phyloP scores from a whole-genome alignment of 129 eudicot genomes.

The Lonicera japonica region DNA sequence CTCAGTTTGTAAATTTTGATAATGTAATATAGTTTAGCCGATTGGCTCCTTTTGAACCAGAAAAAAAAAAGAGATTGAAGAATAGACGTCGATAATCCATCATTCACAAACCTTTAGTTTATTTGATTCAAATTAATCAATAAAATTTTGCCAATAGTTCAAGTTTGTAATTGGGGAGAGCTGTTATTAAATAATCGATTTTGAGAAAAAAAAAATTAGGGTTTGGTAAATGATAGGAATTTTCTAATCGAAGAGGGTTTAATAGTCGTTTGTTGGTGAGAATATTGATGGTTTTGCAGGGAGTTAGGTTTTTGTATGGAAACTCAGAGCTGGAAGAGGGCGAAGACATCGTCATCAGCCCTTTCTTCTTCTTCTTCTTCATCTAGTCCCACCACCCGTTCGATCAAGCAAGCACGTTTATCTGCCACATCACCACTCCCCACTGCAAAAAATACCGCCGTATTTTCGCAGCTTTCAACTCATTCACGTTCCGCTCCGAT shows the following conservation, averaged over 20 bases:
- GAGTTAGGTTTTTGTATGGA: constrained; percentile 91
- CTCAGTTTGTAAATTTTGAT: too few species aligned
- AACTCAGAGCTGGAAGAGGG: constrained; percentile 99
- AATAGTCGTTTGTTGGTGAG: constrained; percentile 70
- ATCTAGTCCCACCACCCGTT: constrained; percentile 74
- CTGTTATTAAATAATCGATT: constrained; percentile 2
- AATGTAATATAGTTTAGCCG: too few species aligned
- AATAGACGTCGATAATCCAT: not conserved
- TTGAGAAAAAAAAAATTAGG: not conserved
- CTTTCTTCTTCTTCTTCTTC: constrained; percentile 69
- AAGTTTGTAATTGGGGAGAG: not conserved
- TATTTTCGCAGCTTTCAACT: constrained; percentile 29
- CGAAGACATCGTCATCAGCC: constrained; percentile 99
- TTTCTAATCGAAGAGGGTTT: constrained; percentile 31
- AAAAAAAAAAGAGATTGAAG: too few species aligned
- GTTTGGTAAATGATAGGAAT: constrained; percentile 10
- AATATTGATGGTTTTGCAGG: constrained; percentile 29
- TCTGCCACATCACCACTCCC: constrained; percentile 25
- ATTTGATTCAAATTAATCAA: not conserved
- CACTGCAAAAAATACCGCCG: constrained; percentile 14
- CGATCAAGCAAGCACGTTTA: constrained; percentile 74
- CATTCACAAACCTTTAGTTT: not conserved
- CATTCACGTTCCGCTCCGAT: constrained; percentile 46
- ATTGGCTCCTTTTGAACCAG: too few species aligned
- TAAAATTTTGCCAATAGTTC: not conserved